Conservation (phyloP, 2,329 filamentous ascomycete species). For the Apiospora arundinis region DNA sequence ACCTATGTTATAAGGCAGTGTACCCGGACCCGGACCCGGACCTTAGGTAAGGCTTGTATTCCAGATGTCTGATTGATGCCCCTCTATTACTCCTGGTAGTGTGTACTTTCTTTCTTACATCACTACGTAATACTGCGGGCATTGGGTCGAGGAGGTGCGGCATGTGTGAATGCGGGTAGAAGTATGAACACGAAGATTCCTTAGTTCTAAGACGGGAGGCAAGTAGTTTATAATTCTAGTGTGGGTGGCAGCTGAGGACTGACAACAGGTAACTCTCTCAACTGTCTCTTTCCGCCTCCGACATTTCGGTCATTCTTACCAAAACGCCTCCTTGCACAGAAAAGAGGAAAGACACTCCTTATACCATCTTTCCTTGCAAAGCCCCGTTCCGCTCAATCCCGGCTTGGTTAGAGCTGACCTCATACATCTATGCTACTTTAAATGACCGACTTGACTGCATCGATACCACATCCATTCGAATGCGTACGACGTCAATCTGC, state of each 20-base stretch:
- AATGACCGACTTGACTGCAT: neutral
- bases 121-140: neutral
- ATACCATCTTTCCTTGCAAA: neutral
- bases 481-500: neutral
- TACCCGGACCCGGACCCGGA: neutral
- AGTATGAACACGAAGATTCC: neutral
- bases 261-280: neutral
- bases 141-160: neutral
- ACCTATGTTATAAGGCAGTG: neutral
- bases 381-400: neutral
- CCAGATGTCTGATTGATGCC: neutral
- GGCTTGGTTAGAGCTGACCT: neutral
- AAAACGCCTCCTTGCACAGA: neutral
- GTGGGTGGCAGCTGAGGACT: conserved; percentile 8
- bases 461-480: neutral
- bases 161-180: neutral
- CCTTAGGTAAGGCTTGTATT: neutral
- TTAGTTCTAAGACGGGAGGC: conserved; percentile 3
- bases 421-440: neutral
- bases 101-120: neutral
- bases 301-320: neutral
- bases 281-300: conserved; percentile 3
- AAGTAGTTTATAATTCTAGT: neutral
- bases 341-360: neutral
- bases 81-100: conserved; percentile 3